Conservation (phyloP, 139 green algal genomes). For the Ulvella scutata region DNA sequence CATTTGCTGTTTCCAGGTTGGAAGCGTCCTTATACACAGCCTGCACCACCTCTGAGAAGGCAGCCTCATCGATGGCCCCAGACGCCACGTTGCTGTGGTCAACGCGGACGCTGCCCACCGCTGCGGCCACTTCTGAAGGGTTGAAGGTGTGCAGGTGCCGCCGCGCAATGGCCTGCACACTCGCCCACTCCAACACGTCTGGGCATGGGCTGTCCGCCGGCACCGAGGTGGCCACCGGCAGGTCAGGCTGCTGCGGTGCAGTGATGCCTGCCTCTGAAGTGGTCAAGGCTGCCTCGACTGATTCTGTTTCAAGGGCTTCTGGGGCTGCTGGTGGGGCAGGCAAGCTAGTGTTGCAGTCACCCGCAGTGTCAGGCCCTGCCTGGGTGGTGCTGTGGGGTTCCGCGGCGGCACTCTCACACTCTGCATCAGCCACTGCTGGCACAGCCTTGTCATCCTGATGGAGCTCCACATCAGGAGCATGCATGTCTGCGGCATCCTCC, state of each 20-base stretch:
- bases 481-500: too few species aligned
- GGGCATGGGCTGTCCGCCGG: too few species aligned
- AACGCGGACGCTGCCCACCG: neutral
- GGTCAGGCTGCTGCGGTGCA: too few species aligned
- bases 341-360: neutral
- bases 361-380: neutral
- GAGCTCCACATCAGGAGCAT: too few species aligned
- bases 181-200: neutral
- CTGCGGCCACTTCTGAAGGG: neutral
- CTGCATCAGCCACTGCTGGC: too few species aligned
- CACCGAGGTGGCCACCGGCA: too few species aligned
- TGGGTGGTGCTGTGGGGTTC: neutral
- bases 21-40: neutral
- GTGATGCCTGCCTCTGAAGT: too few species aligned
- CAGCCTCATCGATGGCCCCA: neutral
- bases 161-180: neutral
- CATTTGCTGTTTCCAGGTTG: neutral
- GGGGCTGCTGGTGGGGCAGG: neutral
- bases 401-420: too few species aligned
- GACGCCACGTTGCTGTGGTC: neutral
- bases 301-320: neutral
- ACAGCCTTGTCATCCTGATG: too few species aligned
- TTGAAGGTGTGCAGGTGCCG: neutral
- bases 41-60: neutral
- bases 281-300: neutral